Percentiles rank a stretch among this genome's conserved stretches.
These are phyloP conservation scores for Fusarium haematococcum DNA, from an alignment of 2,329 filamentous ascomycete genomes.

Conservation along the genomic window DNA sequence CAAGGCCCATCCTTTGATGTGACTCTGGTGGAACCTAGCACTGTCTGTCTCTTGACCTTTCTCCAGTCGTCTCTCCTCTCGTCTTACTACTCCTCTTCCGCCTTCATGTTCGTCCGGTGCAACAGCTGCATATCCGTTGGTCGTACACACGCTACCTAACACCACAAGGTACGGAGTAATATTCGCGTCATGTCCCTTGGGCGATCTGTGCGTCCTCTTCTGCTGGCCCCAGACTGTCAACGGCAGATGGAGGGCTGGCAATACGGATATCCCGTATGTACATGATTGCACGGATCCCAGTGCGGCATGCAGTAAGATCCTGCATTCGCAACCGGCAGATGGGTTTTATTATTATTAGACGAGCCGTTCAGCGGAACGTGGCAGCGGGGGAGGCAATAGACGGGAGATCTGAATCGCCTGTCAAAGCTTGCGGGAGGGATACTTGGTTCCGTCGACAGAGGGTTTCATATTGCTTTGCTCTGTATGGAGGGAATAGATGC, in stretches of 20 bases:
- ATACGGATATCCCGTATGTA: constrained; percentile 4
- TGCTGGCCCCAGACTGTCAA: constrained; percentile 11
- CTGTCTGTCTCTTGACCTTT: background rate
- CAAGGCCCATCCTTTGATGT: background rate
- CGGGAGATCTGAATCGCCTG: background rate
- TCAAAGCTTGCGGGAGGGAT: background rate
- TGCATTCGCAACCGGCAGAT: constrained; percentile 6
- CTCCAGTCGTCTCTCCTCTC: background rate
- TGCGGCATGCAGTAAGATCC: constrained; percentile 15
- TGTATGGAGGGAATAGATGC: background rate
- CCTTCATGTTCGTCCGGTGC: background rate
- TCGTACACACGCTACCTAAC: background rate
- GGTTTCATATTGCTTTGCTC: background rate
- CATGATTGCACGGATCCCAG: constrained; percentile 28
- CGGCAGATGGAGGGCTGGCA: constrained; percentile 12
- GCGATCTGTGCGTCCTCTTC: constrained; percentile 25
- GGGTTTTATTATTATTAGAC: background rate
- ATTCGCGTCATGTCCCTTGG: constrained; percentile 11
- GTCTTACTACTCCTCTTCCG: background rate
- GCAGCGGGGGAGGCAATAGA: background rate
- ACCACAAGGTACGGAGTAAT: constrained; percentile 10
- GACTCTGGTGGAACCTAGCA: background rate
- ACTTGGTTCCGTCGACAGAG: background rate
- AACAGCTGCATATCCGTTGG: background rate
- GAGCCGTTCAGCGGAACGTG: background rate